These are phyloP conservation scores for Xylariaceae sp. DNA, from an alignment of 2,329 filamentous ascomycete genomes.

Conservation along the genomic window DNA sequence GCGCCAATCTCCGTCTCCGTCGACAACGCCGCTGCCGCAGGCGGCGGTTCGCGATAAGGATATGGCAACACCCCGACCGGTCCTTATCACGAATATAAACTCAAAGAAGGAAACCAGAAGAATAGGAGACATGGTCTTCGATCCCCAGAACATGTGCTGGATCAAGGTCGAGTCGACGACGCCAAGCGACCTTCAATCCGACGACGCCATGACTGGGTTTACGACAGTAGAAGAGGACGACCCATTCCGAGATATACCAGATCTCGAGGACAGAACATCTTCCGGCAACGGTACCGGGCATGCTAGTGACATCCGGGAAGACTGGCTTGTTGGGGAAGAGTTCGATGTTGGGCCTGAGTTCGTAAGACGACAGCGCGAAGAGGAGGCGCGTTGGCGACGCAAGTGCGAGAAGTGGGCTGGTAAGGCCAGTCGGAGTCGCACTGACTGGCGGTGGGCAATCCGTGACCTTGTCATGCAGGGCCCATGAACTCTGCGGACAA, in stretches of 20 bases:
- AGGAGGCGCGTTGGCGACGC: constrained; percentile 85
- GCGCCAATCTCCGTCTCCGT: constrained; percentile 50
- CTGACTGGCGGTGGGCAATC: constrained; percentile 73
- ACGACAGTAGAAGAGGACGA: constrained; percentile 81
- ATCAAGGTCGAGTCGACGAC: constrained; percentile 62
- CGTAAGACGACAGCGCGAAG: constrained; percentile 78
- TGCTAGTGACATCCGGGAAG: constrained; percentile 60
- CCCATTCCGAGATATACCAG: constrained; percentile 90
- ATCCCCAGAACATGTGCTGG: constrained; percentile 97
- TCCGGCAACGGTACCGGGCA: constrained; percentile 47
- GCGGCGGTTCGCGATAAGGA: constrained; percentile 51
- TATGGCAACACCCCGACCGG: constrained; percentile 57
- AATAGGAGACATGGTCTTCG: constrained; percentile 97
- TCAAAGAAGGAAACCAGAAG: constrained; percentile 83
- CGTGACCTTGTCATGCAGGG: constrained; percentile 49
- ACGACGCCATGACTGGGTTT: constrained; percentile 58
- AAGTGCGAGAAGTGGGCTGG: constrained; percentile 84
- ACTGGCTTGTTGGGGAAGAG: constrained; percentile 88
- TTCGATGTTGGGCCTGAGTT: constrained; percentile 97
- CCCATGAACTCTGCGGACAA: background rate
- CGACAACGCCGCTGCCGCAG: constrained; percentile 42
- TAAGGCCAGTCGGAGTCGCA: constrained; percentile 49
- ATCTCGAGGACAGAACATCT: constrained; percentile 67
- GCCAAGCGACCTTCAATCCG: constrained; percentile 44
- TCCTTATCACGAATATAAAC: constrained; percentile 87